Percentiles rank a stretch among this genome's conserved stretches.
Evolutionary conservation across 208 protist genomes (phyloP).

Genomic region (Trypanosoma conorhini): DNA sequence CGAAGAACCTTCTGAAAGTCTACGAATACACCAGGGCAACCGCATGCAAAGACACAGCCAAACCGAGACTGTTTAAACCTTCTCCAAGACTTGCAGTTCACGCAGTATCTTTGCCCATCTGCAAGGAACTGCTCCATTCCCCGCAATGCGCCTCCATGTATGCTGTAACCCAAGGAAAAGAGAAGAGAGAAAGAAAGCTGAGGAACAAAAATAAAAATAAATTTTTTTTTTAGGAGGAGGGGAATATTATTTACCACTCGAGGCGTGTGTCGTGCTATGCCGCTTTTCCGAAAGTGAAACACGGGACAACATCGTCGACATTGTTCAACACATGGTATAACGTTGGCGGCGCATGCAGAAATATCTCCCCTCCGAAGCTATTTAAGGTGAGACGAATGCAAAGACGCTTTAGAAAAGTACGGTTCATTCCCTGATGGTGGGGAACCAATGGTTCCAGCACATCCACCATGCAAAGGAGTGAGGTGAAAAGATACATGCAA

Average conservation of each 20-base stretch:
- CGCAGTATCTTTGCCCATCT: constrained; percentile 32
- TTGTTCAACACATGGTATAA: neutral
- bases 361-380: neutral
- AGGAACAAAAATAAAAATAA: neutral
- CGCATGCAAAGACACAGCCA: constrained; percentile 67
- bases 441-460: too few species aligned
- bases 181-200: constrained; percentile 7
- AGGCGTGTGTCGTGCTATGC: neutral
- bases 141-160: constrained; percentile 2
- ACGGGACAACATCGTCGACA: neutral
- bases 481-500: neutral
- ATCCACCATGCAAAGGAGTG: neutral
- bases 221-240: neutral
- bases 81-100: constrained; percentile 34
- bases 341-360: too few species aligned
- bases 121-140: constrained; percentile 59
- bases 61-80: constrained; percentile 63
- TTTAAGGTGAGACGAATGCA: neutral
- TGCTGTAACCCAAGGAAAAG: neutral
- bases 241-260: neutral
- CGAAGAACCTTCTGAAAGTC: constrained; percentile 52
- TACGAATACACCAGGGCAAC: constrained; percentile 36
- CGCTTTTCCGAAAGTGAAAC: neutral
- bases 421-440: neutral
- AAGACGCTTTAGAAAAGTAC: neutral